These are phyloP conservation scores for Colletotrichum godetiae DNA, from an alignment of 2,329 filamentous ascomycete genomes.

Conservation along the genomic window DNA sequence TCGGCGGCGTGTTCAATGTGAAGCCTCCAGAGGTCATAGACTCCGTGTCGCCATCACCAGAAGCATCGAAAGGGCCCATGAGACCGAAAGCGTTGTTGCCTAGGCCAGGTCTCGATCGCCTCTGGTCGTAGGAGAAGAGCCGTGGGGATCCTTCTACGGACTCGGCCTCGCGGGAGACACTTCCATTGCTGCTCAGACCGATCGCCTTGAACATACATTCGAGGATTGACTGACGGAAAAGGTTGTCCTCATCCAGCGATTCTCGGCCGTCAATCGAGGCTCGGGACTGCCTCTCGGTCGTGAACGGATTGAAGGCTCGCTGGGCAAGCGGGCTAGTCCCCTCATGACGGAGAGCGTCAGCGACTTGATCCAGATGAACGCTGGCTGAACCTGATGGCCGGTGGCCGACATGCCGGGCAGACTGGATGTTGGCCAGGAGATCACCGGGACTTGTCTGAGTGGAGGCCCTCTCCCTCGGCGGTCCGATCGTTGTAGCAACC, in stretches of 20 bases:
- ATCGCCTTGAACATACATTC: conserved; percentile 97
- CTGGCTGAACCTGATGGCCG: conserved; percentile 46
- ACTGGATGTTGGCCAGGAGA: conserved; percentile 81
- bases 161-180: conserved; percentile 72
- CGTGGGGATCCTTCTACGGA: conserved; percentile 89
- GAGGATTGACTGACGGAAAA: conserved; percentile 90
- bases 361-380: conserved; percentile 40
- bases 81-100: conserved; percentile 86
- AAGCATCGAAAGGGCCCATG: conserved; percentile 85
- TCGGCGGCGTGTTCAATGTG: conserved; percentile 70
- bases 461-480: conserved; percentile 54
- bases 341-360: conserved; percentile 47
- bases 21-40: conserved; percentile 81
- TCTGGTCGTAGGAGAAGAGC: conserved; percentile 85
- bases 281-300: conserved; percentile 60
- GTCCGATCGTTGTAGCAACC: conserved; percentile 52
- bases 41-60: conserved; percentile 85
- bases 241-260: conserved; percentile 84
- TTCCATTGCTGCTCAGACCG: conserved; percentile 78
- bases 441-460: conserved; percentile 76
- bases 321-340: conserved; percentile 60
- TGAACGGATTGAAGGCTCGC: conserved; percentile 66
- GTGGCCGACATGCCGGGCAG: conserved; percentile 70
- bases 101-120: conserved; percentile 82
- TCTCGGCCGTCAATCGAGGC: conserved; percentile 77